Evolutionary conservation across 2,329 filamentous ascomycete genomes (phyloP).

Genomic region (Trichoderma sp.): DNA sequence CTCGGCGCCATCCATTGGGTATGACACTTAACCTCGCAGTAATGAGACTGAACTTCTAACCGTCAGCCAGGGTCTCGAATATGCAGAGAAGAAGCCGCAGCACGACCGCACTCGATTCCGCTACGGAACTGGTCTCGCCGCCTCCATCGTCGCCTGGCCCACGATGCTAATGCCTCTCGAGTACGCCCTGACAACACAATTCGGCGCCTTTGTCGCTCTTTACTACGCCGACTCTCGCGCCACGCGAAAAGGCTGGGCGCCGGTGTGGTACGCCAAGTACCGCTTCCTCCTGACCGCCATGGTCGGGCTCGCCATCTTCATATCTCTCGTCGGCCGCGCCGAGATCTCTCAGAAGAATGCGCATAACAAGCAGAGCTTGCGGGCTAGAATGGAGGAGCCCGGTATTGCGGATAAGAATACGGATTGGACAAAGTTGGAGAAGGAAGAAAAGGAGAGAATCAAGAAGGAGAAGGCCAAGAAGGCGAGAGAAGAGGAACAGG

Average conservation of each 20-base stretch:
- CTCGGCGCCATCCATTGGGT: slow-evolving; percentile 89
- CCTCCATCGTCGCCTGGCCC: slow-evolving; percentile 83
- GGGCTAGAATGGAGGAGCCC: slow-evolving; percentile 37
- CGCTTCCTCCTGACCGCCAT: slow-evolving; percentile 90
- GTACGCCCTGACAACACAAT: slow-evolving; percentile 82
- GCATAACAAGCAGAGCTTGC: slow-evolving; percentile 35
- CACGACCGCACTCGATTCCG: slow-evolving; percentile 67
- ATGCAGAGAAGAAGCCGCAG: slow-evolving; percentile 64
- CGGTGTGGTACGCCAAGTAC: slow-evolving; percentile 83
- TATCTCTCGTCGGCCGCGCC: slow-evolving; percentile 77
- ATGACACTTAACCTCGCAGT: background rate
- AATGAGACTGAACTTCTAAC: background rate
- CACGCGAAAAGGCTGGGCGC: slow-evolving; percentile 71
- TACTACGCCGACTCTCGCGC: slow-evolving; percentile 83
- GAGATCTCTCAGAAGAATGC: slow-evolving; percentile 54
- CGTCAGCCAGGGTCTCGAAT: slow-evolving; percentile 65
- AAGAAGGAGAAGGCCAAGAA: slow-evolving; percentile 37
- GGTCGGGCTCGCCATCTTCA: slow-evolving; percentile 76
- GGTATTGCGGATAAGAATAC: slow-evolving; percentile 36
- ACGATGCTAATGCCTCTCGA: slow-evolving; percentile 81
- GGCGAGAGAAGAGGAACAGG: slow-evolving; percentile 29
- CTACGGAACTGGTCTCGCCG: slow-evolving; percentile 78
- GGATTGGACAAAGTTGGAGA: slow-evolving; percentile 47
- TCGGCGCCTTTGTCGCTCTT: slow-evolving; percentile 77
- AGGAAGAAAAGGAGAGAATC: slow-evolving; percentile 38